Conservation (phyloP, 345 rosid species). For the Heritiera fomes region DNA sequence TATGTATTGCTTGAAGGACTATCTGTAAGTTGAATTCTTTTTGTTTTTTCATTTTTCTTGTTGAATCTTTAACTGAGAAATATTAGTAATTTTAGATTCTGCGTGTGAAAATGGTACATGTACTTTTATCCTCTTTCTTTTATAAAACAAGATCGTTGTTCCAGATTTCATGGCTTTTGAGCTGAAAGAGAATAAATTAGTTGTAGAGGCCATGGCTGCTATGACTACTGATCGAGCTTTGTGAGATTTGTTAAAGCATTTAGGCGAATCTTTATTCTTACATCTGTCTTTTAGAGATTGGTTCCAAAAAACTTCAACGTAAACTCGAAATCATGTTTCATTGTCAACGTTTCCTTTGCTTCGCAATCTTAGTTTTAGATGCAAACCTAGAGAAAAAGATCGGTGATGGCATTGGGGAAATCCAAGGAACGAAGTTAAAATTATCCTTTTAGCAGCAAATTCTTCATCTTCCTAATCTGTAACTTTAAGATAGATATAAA, state of each 20-base stretch:
- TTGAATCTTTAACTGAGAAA: not conserved
- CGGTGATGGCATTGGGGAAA: not conserved
- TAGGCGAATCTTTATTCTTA: not conserved
- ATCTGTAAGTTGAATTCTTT: not conserved
- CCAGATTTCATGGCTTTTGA: not conserved
- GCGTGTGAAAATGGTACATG: not conserved
- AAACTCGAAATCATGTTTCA: not conserved
- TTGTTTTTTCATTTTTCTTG: not conserved
- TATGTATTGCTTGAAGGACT: not conserved
- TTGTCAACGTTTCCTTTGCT: not conserved
- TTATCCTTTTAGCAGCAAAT: not conserved
- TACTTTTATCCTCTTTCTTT: not conserved
- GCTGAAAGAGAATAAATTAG: not conserved
- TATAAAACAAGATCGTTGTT: not conserved
- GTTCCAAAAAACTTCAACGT: not conserved
- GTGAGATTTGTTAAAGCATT: too few species aligned
- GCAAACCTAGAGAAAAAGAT: not conserved
- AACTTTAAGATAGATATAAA: too few species aligned
- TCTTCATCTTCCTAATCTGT: not conserved
- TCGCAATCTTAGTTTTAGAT: not conserved
- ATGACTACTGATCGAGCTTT: not conserved
- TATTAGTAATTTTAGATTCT: not conserved
- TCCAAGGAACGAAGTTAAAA: not conserved
- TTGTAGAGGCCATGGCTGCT: not conserved
- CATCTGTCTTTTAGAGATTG: not conserved